A percentile compares a stretch with the other conserved stretches of the same genome.
Conservation (phyloP, 2,329 filamentous ascomycete species). For the Sporothrix pallida region DNA sequence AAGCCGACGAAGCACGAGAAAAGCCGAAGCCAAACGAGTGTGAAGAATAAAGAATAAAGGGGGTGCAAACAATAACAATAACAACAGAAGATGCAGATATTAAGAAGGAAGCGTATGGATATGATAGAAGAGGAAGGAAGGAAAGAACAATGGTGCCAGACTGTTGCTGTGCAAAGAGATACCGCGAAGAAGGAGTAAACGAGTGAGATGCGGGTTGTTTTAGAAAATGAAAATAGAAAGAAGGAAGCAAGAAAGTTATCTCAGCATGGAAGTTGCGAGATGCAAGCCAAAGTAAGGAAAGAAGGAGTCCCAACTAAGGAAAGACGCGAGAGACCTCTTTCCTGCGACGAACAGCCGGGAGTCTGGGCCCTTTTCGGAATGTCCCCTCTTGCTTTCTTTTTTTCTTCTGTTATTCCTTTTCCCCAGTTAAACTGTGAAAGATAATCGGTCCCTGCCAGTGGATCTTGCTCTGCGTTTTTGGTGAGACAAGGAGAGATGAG, state of each 20-base stretch:
- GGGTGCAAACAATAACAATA: background rate
- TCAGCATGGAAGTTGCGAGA: conserved; percentile 23
- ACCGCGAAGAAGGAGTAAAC: conserved; percentile 8
- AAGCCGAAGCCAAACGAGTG: conserved; percentile 10
- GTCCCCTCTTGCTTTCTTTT: conserved; percentile 10
- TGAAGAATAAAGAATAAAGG: conserved; percentile 13
- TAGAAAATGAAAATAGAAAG: conserved; percentile 5
- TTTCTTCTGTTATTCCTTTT: conserved; percentile 24
- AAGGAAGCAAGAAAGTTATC: conserved; percentile 15
- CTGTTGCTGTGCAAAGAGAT: background rate
- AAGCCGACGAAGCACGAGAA: background rate
- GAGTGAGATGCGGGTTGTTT: conserved; percentile 9
- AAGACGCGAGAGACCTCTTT: background rate
- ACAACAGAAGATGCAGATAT: conserved; percentile 2
- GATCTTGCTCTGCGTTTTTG: conserved; percentile 30
- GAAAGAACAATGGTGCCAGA: conserved; percentile 22
- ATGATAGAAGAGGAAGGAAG: background rate
- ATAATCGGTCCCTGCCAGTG: conserved; percentile 17
- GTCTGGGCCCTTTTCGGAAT: conserved; percentile 23
- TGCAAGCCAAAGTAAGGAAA: background rate
- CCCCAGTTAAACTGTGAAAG: background rate
- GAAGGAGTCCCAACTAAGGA: background rate
- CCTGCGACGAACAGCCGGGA: background rate
- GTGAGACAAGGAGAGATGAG: conserved; percentile 33
- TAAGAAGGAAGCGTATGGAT: background rate